Base-by-base conservation (phyloP, 441 rosid species). In the Daphne laureola region DNA sequence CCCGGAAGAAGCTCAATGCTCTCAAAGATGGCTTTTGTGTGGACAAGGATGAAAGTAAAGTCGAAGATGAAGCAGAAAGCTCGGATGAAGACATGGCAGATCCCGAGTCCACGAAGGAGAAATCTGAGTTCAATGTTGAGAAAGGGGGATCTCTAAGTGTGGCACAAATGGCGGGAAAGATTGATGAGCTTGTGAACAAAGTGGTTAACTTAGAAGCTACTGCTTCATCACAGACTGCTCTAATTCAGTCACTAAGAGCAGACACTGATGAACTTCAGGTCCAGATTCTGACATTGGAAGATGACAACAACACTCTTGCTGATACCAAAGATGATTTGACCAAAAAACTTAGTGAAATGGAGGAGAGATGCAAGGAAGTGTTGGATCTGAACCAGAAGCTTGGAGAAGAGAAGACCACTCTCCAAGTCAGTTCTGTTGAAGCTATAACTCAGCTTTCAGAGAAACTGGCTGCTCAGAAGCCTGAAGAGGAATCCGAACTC, bases 171-270 rank as follows among this genome's bases (percentile, higher is more conserved):
- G 84, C 87, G 35, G 93, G 87, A 76, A 81, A 75, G 71, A 82
- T 90, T 4, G 93, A 90, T 64, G 91, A 76, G 63, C 84, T 87
- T 56, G 97, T 79, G 58, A 75, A 75, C 67, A 82, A 79, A 68
- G 95, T 84, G 53, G 67, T 90, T 31, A 58, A 58, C 71, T 53
- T 90, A 51, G 93, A 86, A 69, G 72, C 72, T 26, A 64, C 82
- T 42, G 80, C 79, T 59, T 71, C 87, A 17, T 78, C 86, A 9
- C 93, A 87, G 64, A 56, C 75, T 43, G 76, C 74, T 43, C 81
- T 86, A 16, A 70, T 84, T 55, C 74, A 63, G 14, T 75, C 84
- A 49, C 51, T 87, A 58, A 64, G 69, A 62, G 53, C 64, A 8
- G 96, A 90, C 53, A 74, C 83, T 0, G 79, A 73, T 61, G 80